These are phyloP conservation scores for Phialophora verrucosa DNA, from an alignment of 2,329 filamentous ascomycete genomes.

Conservation along the genomic window DNA sequence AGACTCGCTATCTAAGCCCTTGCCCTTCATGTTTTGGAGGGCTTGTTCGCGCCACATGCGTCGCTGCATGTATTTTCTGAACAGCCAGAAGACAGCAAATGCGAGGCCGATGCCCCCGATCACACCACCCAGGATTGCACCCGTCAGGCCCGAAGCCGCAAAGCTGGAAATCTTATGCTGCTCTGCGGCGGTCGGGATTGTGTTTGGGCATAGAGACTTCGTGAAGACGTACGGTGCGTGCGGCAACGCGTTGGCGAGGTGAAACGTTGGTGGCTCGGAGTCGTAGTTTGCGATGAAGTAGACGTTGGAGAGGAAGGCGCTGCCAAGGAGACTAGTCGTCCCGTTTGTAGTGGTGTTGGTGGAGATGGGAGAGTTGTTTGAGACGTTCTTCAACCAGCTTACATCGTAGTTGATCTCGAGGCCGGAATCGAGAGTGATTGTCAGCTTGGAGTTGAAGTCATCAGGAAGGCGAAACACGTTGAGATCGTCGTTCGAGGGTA, in stretches of 20 bases:
- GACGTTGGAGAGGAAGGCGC: constrained; percentile 51
- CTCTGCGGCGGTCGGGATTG: constrained; percentile 44
- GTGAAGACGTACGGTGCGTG: constrained; percentile 51
- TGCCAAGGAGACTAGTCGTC: constrained; percentile 43
- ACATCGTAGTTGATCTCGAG: constrained; percentile 49
- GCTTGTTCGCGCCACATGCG: constrained; percentile 17
- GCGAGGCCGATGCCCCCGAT: constrained; percentile 41
- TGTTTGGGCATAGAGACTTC: constrained; percentile 47
- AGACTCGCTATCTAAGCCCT: constrained; percentile 20
- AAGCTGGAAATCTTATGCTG: constrained; percentile 30
- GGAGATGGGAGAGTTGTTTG: constrained; percentile 40
- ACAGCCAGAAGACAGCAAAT: constrained; percentile 31
- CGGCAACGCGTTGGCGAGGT: constrained; percentile 49
- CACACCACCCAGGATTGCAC: constrained; percentile 42
- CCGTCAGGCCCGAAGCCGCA: constrained; percentile 32
- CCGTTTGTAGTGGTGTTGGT: constrained; percentile 35
- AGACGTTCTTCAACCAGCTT: constrained; percentile 45
- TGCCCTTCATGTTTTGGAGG: constrained; percentile 15
- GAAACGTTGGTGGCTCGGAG: constrained; percentile 44
- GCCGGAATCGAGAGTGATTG: constrained; percentile 49
- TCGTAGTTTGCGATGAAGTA: constrained; percentile 55
- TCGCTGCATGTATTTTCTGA: constrained; percentile 27
- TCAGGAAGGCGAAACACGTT: constrained; percentile 46
- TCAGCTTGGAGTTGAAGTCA: constrained; percentile 48
- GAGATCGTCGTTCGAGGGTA: constrained; percentile 25